These are phyloP conservation scores for Pyracantha coccinea DNA, from an alignment of 331 rosid species.

Conservation along the genomic window DNA sequence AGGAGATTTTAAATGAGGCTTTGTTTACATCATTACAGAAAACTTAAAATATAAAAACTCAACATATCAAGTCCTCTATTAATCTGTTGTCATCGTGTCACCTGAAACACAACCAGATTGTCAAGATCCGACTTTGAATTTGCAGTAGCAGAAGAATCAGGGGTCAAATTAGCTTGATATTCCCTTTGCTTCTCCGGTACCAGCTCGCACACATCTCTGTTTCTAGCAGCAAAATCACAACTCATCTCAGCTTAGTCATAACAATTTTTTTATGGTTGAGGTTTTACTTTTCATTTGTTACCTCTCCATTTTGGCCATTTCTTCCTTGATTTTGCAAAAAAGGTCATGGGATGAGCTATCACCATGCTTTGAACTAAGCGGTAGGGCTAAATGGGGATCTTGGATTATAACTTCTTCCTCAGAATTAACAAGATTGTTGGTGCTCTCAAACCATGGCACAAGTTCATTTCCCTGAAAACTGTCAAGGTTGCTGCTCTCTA, in stretches of 20 bases:
- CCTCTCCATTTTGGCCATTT: constrained; percentile 44
- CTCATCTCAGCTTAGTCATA: constrained; percentile 1
- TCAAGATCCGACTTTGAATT: constrained; percentile 59
- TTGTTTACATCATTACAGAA: not conserved
- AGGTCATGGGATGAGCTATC: constrained; percentile 7
- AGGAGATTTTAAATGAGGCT: not conserved
- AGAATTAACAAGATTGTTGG: constrained; percentile 31
- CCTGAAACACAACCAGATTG: constrained; percentile 55
- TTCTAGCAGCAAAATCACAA: constrained; percentile 20
- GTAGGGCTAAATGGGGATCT: constrained; percentile 22
- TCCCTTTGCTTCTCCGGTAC: constrained; percentile 39
- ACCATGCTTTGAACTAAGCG: constrained; percentile 20
- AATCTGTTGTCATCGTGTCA: constrained; percentile 9
- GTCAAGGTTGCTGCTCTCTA: constrained; percentile 43
- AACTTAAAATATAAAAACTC: no score
- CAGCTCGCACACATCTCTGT: constrained; percentile 38
- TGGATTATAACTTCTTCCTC: constrained; percentile 32
- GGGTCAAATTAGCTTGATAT: constrained; percentile 64
- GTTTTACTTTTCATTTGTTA: constrained; percentile 8
- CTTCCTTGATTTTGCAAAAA: constrained; percentile 22
- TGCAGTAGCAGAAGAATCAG: constrained; percentile 69
- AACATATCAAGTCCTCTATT: not conserved
- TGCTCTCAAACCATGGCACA: constrained; percentile 56
- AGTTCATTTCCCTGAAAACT: constrained; percentile 51
- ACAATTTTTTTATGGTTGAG: not conserved